Evolutionary conservation across 805 yeast genomes (phyloP).

Genomic region (Wickerhamomyces sydowiorum): DNA sequence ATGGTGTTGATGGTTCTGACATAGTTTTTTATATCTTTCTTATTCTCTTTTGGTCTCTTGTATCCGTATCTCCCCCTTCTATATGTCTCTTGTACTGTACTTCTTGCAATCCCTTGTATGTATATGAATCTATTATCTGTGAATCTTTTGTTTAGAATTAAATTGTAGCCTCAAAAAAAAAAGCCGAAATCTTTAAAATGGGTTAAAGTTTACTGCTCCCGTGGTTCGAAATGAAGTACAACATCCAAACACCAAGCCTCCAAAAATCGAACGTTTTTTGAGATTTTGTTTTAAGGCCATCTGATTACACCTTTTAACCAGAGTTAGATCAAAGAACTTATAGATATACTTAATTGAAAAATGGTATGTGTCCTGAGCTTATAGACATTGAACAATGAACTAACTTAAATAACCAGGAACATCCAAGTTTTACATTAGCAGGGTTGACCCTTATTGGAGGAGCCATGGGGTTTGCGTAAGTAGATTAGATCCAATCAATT

Average conservation of each 20-base stretch:
- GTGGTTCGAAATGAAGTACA: neutral
- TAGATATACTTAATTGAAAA: no score
- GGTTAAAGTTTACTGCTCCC: neutral
- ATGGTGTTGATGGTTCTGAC: neutral
- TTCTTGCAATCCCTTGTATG: neutral
- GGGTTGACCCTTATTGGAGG: conserved; percentile 70
- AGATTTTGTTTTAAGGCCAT: neutral
- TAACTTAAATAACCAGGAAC: conserved; percentile 44
- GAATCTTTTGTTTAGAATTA: neutral
- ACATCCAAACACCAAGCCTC: neutral
- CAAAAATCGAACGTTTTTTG: neutral
- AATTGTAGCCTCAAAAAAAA: neutral
- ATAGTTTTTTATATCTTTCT: neutral
- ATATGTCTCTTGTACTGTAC: neutral
- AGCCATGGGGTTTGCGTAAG: conserved; percentile 54
- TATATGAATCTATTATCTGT: neutral
- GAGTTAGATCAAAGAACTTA: no score
- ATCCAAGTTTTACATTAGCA: conserved; percentile 68
- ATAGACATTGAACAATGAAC: neutral
- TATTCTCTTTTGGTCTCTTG: neutral
- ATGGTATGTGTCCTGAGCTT: no score
- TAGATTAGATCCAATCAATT: conserved; percentile 1
- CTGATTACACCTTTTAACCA: neutral
- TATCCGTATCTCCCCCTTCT: no score
- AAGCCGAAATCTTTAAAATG: neutral